A percentile compares a stretch with the other conserved stretches of the same genome.
These are phyloP conservation scores for Neofusicoccum cordaticola DNA, from an alignment of 2,329 filamentous ascomycete species.

Conservation along the genomic window DNA sequence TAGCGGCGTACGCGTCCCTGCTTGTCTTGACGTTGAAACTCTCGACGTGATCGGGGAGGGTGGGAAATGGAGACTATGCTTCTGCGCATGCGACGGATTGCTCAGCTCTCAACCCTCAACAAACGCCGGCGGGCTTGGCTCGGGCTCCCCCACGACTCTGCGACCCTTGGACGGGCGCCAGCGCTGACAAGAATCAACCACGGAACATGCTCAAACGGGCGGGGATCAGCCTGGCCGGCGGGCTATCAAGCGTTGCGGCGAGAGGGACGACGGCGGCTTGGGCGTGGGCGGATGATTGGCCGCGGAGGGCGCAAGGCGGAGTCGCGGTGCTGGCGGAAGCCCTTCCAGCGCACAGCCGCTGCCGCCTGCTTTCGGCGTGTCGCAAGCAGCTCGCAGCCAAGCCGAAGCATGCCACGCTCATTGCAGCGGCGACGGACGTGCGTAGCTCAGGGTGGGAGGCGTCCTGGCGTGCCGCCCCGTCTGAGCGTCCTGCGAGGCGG, in stretches of 20 bases:
- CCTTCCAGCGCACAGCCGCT: conserved; percentile 3
- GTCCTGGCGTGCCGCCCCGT: not conserved
- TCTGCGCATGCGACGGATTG: not conserved
- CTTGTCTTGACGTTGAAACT: conserved; percentile 56
- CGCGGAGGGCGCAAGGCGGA: not conserved
- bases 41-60: not conserved
- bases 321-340: conserved; percentile 1
- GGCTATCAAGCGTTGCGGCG: not conserved
- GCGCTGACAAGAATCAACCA: conserved; percentile 7
- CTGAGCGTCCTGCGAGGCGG: not conserved
- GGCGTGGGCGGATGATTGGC: conserved; percentile 15
- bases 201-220: conserved; percentile 1
- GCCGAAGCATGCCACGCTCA: not conserved
- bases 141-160: conserved; percentile 9
- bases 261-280: not conserved
- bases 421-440: not conserved
- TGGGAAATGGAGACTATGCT: not conserved
- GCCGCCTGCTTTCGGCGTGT: conserved; percentile 12
- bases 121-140: conserved; percentile 7
- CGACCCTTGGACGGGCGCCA: not conserved
- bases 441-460: no score
- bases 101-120: conserved; percentile 7
- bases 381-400: conserved; percentile 5
- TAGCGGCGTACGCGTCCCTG: conserved; percentile 60
- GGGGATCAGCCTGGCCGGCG: conserved; percentile 1